These are phyloP conservation scores for Sungouiozyma ichnusensis DNA, from an alignment of 805 yeast species.

Conservation along the genomic window DNA sequence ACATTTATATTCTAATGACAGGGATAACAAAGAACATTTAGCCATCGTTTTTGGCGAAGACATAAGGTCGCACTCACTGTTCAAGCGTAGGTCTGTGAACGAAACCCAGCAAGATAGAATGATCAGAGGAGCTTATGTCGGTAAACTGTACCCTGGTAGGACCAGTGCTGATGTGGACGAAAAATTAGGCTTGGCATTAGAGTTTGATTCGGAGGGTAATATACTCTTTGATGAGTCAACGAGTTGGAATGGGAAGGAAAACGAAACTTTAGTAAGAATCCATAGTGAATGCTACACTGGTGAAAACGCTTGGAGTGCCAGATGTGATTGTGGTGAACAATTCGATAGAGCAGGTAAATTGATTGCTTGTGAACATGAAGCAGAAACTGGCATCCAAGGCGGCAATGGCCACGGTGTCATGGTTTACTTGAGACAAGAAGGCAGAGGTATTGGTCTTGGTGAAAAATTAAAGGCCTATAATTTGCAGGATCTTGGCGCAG, in stretches of 20 bases:
- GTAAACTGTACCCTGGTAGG: slow-evolving; percentile 83
- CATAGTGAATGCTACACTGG: slow-evolving; percentile 99
- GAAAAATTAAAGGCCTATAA: slow-evolving; percentile 95
- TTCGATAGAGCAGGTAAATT: slow-evolving; percentile 93
- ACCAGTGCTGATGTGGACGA: slow-evolving; percentile 54
- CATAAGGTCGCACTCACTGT: slow-evolving; percentile 68
- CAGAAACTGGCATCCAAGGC: slow-evolving; percentile 33
- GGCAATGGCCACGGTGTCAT: slow-evolving; percentile 82
- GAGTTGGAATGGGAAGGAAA: slow-evolving; percentile 22
- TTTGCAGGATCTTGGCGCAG: slow-evolving; percentile 95
- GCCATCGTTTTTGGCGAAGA: slow-evolving; percentile 96
- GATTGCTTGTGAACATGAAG: slow-evolving; percentile 38
- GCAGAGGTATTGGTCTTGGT: slow-evolving; percentile 97
- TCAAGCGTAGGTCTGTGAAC: slow-evolving; percentile 38
- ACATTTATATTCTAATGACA: slow-evolving; percentile 76
- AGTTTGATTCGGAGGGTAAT: slow-evolving; percentile 35
- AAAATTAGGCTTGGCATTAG: slow-evolving; percentile 28
- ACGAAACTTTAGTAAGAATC: slow-evolving; percentile 61
- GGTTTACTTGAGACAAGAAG: slow-evolving; percentile 93
- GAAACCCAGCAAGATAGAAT: slow-evolving; percentile 89
- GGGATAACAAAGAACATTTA: slow-evolving; percentile 87
- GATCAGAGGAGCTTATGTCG: slow-evolving; percentile 98
- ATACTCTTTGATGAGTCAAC: slow-evolving; percentile 12
- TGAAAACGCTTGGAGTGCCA: slow-evolving; percentile 97
- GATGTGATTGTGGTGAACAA: slow-evolving; percentile 99